Evolutionary conservation across 2,329 filamentous ascomycete species (phyloP).

Genomic region (Phymatotrichopsis omnivora): DNA sequence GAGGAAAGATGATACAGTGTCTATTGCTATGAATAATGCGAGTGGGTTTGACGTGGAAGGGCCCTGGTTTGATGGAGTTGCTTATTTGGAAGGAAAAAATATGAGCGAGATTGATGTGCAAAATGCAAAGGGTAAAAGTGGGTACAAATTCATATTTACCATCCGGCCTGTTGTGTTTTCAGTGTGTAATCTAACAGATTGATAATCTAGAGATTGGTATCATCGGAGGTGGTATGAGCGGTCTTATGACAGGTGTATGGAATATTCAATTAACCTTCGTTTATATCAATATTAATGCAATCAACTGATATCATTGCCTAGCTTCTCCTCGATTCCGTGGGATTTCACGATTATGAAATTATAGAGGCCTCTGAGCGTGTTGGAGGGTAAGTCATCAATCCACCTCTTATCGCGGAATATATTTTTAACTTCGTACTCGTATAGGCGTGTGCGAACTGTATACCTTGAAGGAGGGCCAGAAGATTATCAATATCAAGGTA

Average conservation of each 20-base stretch:
- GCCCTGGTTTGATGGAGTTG: constrained; percentile 57
- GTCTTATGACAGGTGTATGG: constrained; percentile 49
- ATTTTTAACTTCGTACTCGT: background rate
- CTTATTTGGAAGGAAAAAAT: constrained; percentile 46
- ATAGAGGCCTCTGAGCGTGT: constrained; percentile 51
- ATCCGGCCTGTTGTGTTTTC: too few relatives aligned
- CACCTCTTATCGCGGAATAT: background rate
- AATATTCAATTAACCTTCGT: background rate
- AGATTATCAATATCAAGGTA: constrained; percentile 54
- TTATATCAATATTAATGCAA: background rate
- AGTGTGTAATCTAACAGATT: too few relatives aligned
- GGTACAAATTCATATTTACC: background rate
- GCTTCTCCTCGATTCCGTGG: constrained; percentile 42
- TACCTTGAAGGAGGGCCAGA: constrained; percentile 51
- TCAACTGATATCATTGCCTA: constrained; percentile 9
- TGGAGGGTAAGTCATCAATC: constrained; percentile 38
- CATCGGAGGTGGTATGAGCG: constrained; percentile 55
- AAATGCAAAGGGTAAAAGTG: constrained; percentile 45
- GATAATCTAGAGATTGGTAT: constrained; percentile 44
- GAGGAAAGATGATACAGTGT: constrained; percentile 9
- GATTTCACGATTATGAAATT: constrained; percentile 51
- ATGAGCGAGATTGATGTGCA: constrained; percentile 44
- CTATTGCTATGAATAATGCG: constrained; percentile 43
- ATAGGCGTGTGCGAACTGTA: constrained; percentile 49
- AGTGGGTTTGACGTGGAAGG: constrained; percentile 43